A percentile compares a stretch with the other conserved stretches of the same genome.
phyloP scores from a whole-genome alignment of 306 rosid species.

The Fragaria iinumae region DNA sequence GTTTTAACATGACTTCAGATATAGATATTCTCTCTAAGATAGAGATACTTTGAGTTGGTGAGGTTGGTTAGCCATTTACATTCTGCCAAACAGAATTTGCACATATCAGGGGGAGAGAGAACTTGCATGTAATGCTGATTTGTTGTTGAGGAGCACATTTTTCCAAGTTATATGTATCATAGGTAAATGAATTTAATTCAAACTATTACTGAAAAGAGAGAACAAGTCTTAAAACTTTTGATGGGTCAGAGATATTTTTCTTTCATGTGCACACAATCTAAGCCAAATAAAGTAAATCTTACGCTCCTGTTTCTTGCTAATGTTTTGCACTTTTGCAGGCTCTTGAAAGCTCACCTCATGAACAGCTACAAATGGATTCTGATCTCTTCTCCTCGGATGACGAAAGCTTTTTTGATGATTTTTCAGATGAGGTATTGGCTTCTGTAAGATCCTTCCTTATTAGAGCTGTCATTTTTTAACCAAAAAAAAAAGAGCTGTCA shows the following conservation, averaged over 20 bases:
- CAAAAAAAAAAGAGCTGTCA: too few species aligned
- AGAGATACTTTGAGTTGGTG: background rate
- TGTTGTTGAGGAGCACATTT: too few species aligned
- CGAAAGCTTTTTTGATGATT: constrained; percentile 45
- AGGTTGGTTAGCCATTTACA: background rate
- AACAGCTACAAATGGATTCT: constrained; percentile 41
- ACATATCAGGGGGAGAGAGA: too few species aligned
- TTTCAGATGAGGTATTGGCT: constrained; percentile 60
- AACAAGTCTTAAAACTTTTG: too few species aligned
- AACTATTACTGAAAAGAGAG: background rate
- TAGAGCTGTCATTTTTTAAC: background rate
- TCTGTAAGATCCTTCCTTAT: background rate
- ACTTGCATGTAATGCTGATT: too few species aligned
- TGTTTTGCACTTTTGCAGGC: constrained; percentile 43
- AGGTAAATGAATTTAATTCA: background rate
- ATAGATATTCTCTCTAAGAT: constrained; percentile 12
- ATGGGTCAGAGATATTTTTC: background rate
- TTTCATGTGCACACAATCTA: background rate
- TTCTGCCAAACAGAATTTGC: background rate
- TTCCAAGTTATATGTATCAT: background rate
- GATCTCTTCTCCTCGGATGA: constrained; percentile 56
- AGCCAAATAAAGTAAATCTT: background rate
- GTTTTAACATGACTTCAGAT: constrained; percentile 34
- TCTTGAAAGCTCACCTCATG: constrained; percentile 55
- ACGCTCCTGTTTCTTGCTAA: background rate